Evolutionary conservation across 331 rosid genomes (phyloP).

Genomic region (Acacia concinna): DNA sequence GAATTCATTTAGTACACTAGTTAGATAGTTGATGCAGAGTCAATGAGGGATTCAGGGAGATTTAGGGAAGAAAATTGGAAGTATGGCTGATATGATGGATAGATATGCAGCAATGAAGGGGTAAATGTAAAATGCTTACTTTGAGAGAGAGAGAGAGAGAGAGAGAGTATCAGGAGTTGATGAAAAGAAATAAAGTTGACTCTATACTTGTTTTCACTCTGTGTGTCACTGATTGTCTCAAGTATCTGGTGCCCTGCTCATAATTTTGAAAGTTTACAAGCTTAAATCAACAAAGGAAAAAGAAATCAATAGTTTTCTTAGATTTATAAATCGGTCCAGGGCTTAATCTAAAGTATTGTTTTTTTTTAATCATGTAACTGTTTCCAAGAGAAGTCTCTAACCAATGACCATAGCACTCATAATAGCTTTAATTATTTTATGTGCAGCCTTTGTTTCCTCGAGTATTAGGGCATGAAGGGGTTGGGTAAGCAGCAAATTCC

Average conservation of each 20-base stretch:
- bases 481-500: slow-evolving; percentile 4
- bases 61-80: neutral
- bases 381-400: neutral
- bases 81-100: neutral
- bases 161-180: neutral
- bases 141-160: neutral
- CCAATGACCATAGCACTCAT: neutral
- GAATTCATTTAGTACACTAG: no score
- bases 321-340: neutral
- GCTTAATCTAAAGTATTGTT: neutral
- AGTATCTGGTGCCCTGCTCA: neutral
- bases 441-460: slow-evolving; percentile 12
- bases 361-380: neutral
- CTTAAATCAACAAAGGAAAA: neutral
- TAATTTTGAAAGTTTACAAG: neutral
- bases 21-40: neutral
- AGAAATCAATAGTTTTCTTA: neutral
- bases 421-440: neutral
- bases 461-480: slow-evolving; percentile 23
- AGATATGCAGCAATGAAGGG: neutral
- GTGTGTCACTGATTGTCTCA: neutral
- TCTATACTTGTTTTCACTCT: neutral
- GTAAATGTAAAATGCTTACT: neutral
- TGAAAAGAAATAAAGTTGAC: neutral
- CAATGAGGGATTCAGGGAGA: neutral